These are phyloP conservation scores for Theileria parva DNA, from an alignment of 169 alveolate genomes.

Conservation along the genomic window DNA sequence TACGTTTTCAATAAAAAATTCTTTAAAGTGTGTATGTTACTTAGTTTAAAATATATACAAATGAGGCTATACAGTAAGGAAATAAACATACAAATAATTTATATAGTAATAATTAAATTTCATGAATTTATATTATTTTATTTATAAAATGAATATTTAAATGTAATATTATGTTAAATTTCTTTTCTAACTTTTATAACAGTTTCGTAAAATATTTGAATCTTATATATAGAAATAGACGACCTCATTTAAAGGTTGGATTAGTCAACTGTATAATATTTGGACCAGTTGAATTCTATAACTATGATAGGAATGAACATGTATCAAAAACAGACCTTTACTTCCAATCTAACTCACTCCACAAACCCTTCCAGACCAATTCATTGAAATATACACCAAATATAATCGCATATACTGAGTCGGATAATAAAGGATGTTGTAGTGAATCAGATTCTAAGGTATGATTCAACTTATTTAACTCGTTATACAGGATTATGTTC, in stretches of 20 bases:
- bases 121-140: background rate
- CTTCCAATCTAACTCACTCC: background rate
- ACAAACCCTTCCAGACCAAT: background rate
- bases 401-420: constrained; percentile 4
- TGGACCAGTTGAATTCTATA: background rate
- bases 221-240: background rate
- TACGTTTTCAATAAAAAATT: background rate
- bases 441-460: constrained; percentile 20
- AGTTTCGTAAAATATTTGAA: constrained; percentile 9
- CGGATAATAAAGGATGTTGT: constrained; percentile 12
- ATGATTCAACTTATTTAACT: background rate
- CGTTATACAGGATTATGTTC: background rate
- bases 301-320: background rate
- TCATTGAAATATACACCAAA: background rate
- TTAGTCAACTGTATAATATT: constrained; percentile 3
- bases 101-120: background rate
- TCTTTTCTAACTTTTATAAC: background rate
- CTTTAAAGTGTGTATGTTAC: background rate
- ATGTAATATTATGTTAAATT: background rate
- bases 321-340: background rate
- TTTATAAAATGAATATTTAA: background rate
- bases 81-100: background rate
- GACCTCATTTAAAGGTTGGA: background rate
- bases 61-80: background rate
- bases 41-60: background rate